Percentiles rank a stretch among this genome's conserved stretches.
Conservation (phyloP, 495 filamentous ascomycete genomes). For the Stereocaulon alpinum region DNA sequence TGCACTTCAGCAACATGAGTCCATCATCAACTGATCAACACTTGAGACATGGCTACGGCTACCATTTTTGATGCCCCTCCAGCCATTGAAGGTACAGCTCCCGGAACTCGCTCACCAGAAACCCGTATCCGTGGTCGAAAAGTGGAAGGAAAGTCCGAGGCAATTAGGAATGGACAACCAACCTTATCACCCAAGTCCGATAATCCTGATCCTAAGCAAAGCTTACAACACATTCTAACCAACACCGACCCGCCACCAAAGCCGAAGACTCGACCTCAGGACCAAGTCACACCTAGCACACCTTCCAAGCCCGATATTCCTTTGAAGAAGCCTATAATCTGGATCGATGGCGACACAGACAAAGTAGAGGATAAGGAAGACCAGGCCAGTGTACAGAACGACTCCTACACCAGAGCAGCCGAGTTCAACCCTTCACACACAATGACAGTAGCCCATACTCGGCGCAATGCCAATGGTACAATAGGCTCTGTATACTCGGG, state of each 20-base stretch:
- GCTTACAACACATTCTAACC: conserved; percentile 23
- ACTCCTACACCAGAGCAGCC: conserved; percentile 37
- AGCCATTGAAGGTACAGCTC: conserved; percentile 3
- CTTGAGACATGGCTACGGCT: conserved; percentile 8
- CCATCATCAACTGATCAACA: not conserved
- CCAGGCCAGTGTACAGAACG: conserved; percentile 30
- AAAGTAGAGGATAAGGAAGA: conserved; percentile 12
- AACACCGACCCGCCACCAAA: conserved; percentile 8
- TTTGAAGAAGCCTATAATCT: conserved; percentile 11
- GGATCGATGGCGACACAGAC: conserved; percentile 15
- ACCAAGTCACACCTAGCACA: conserved; percentile 2
- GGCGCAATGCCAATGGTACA: conserved; percentile 55
- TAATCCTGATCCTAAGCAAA: conserved; percentile 24
- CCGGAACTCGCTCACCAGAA: conserved; percentile 12
- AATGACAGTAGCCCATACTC: conserved; percentile 46
- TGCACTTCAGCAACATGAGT: not conserved
- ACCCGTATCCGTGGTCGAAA: conserved; percentile 9
- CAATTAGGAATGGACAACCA: conserved; percentile 7
- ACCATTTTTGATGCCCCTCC: conserved; percentile 8
- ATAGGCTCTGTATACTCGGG: conserved; percentile 66
- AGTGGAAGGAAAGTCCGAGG: conserved; percentile 16
- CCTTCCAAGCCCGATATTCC: conserved; percentile 8
- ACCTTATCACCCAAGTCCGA: conserved; percentile 15
- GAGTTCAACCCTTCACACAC: conserved; percentile 32
- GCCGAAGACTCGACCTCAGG: not conserved